Evolutionary conservation across 768 basidiomycete species (phyloP), one percentile per base, ranked within the genome.

Genomic region (Auricularia sp.): DNA sequence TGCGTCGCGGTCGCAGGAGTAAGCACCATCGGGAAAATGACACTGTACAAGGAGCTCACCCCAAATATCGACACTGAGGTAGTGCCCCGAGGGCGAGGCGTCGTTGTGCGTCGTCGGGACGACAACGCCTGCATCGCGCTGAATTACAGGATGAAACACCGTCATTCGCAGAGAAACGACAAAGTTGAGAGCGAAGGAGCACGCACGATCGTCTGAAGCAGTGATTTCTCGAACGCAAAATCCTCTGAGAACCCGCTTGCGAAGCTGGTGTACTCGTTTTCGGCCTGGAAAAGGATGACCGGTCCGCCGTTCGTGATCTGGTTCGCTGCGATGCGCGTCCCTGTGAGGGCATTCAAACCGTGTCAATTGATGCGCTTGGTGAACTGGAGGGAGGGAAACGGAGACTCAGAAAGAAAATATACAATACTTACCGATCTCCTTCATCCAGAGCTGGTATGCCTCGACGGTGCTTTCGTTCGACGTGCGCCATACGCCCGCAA

Each of bases 261-360:
- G 7, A 12, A 59, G 23, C 56, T 23, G 8, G 29, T 81, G 70
- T 77, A 84, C 69, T 85, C 84, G 66, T 85, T 85, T 67, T 84
- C 84, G 7, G 82, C 56, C 34, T 59, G 56, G 56, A 59, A 59
- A 8, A 59, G 56, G 23, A 91, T 87, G 23, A 92, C 83, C 21
- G 85, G 84, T 3, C 85, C 85, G 8, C 83, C 85, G 33, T 83
- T 80, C 12, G 81, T 80, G 66, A 86, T 80, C 70, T 87, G 83
- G 67, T 85, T 83, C 64, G 71, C 74, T 1, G 82, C 79, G 39
- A 84, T 77, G 43, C 84, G 74, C 62, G 23, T 23, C 11, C 56
- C 53, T 54, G 53, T 2, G 23, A 29, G 29, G 29, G 53, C 18
- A 54, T 29, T n/a, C 29, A 29, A 1, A 29, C 29, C 29, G 29